phyloP scores from a whole-genome alignment of 345 rosid genomes.

The Sisymbrium altissimum region DNA sequence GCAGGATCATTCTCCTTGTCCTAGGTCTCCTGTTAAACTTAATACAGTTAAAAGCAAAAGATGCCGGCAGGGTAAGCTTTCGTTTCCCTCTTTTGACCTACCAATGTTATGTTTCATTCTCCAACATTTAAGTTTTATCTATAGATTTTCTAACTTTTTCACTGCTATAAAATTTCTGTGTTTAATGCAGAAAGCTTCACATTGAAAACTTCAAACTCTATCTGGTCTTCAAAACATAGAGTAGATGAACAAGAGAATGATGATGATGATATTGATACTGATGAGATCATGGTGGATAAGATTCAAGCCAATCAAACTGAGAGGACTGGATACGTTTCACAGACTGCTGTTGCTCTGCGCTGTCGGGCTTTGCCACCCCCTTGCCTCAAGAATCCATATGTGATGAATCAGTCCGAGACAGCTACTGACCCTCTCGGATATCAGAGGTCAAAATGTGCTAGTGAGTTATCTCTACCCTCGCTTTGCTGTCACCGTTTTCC shows the following conservation, averaged over 20 bases:
- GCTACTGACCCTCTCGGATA: slow-evolving; percentile 64
- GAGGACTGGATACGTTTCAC: slow-evolving; percentile 63
- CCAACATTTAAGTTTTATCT: too few relatives aligned
- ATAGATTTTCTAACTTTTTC: neutral
- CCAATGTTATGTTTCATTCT: neutral
- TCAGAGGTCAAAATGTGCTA: slow-evolving; percentile 90
- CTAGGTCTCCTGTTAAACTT: slow-evolving; percentile 82
- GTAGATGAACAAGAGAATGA: slow-evolving; percentile 45
- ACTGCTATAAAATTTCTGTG: neutral
- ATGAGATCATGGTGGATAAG: slow-evolving; percentile 46
- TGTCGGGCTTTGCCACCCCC: slow-evolving; percentile 94
- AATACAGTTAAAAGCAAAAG: slow-evolving; percentile 59
- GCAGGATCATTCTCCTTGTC: slow-evolving; percentile 79
- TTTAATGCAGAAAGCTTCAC: slow-evolving; percentile 40
- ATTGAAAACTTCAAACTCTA: slow-evolving; percentile 43
- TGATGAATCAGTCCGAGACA: slow-evolving; percentile 46
- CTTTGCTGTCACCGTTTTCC: neutral
- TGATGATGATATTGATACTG: slow-evolving; percentile 43
- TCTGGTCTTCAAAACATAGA: slow-evolving; percentile 42
- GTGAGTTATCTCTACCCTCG: slow-evolving; percentile 32
- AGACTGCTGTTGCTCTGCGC: slow-evolving; percentile 80
- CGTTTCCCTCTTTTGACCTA: neutral
- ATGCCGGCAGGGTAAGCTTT: slow-evolving; percentile 52
- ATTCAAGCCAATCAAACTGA: slow-evolving; percentile 28
- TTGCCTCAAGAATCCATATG: slow-evolving; percentile 88